Conservation (phyloP, 2,329 filamentous ascomycete genomes). For the Pezizomycotina sp. region DNA sequence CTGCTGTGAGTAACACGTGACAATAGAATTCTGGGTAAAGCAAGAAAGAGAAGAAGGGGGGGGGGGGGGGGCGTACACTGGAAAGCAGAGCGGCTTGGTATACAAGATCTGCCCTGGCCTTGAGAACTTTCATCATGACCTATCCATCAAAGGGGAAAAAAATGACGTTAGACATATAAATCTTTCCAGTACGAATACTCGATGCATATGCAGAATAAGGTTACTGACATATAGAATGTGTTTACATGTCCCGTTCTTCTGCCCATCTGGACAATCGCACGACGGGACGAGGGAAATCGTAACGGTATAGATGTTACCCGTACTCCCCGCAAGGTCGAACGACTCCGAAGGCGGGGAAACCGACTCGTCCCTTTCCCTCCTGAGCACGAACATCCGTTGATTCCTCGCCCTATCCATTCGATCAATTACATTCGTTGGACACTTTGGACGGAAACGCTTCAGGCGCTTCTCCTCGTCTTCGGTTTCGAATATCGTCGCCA, state of each 20-base stretch:
- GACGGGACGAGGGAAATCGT: slow-evolving; percentile 36
- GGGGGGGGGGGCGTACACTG: slow-evolving; percentile 23
- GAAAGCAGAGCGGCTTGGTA: slow-evolving; percentile 47
- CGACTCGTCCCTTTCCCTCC: slow-evolving; percentile 20
- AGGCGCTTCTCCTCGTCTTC: too few relatives aligned
- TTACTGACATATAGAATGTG: slow-evolving; percentile 42
- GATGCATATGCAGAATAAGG: background rate
- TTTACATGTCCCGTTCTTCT: slow-evolving; percentile 35
- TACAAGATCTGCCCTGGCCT: slow-evolving; percentile 38
- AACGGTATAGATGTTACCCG: slow-evolving; percentile 48
- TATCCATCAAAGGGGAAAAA: slow-evolving; percentile 21
- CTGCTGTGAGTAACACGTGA: too few relatives aligned
- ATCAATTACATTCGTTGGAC: slow-evolving; percentile 20
- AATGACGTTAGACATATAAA: background rate
- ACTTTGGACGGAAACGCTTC: slow-evolving; percentile 20
- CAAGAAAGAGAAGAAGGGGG: background rate
- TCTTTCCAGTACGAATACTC: background rate
- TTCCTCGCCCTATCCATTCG: slow-evolving; percentile 20
- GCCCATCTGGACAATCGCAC: slow-evolving; percentile 42
- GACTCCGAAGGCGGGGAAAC: slow-evolving; percentile 34
- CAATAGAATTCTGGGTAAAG: too few relatives aligned
- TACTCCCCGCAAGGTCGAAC: slow-evolving; percentile 45
- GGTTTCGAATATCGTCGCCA: too few relatives aligned
- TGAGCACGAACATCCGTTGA: slow-evolving; percentile 24
- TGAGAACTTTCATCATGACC: slow-evolving; percentile 44